phyloP scores from a whole-genome alignment of 441 rosid genomes.

The Breynia disticha region DNA sequence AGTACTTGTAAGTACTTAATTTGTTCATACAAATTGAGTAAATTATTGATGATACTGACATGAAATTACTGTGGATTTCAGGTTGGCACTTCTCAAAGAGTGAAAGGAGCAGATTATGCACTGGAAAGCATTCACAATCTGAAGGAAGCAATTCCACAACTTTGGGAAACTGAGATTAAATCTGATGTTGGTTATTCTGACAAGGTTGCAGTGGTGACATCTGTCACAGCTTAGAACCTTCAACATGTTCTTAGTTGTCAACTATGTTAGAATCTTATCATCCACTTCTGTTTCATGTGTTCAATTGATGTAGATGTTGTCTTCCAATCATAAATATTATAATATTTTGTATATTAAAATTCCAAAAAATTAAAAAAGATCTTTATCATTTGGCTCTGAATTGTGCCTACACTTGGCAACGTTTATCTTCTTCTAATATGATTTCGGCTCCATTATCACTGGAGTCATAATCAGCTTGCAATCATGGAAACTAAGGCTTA shows the following conservation, averaged over 20 bases:
- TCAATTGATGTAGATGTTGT: slow-evolving; percentile 32
- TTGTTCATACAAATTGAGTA: neutral
- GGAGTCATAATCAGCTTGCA: slow-evolving; percentile 20
- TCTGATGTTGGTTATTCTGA: slow-evolving; percentile 51
- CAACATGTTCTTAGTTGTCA: neutral
- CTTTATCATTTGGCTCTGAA: slow-evolving; percentile 3
- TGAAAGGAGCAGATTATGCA: slow-evolving; percentile 68
- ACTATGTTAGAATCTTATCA: slow-evolving; percentile 12
- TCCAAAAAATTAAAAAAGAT: too few species aligned
- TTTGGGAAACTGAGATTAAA: slow-evolving; percentile 56
- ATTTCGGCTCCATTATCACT: slow-evolving; percentile 2
- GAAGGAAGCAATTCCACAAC: slow-evolving; percentile 69
- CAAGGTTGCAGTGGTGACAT: slow-evolving; percentile 59
- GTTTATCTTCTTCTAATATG: neutral
- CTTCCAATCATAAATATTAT: slow-evolving; percentile 15
- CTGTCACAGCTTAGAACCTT: slow-evolving; percentile 61
- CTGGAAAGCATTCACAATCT: slow-evolving; percentile 70
- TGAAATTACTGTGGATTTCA: slow-evolving; percentile 15
- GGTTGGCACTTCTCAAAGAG: slow-evolving; percentile 55
- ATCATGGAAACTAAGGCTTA: slow-evolving; percentile 5
- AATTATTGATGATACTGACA: neutral
- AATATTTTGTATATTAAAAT: too few species aligned
- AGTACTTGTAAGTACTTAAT: slow-evolving; percentile 41
- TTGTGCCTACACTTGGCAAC: slow-evolving; percentile 1
- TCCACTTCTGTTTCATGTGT: slow-evolving; percentile 8